Conservation (phyloP, 2,329 filamentous ascomycete species). For the Kalmusia sp. region DNA sequence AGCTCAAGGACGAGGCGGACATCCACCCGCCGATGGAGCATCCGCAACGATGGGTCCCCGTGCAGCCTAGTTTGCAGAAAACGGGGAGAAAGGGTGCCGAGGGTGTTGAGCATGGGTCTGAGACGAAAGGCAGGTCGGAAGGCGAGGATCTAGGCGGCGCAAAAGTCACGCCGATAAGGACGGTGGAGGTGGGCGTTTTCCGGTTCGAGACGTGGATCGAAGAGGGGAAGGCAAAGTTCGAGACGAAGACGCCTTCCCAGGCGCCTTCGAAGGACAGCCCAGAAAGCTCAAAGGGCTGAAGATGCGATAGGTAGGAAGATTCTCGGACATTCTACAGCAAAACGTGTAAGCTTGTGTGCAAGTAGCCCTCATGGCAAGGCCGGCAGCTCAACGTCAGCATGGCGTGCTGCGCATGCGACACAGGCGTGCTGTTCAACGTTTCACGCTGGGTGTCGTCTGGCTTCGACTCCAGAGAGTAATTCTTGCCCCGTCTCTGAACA, state of each 20-base stretch:
- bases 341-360: too few species aligned
- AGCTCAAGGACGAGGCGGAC: conserved; percentile 68
- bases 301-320: not conserved
- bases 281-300: not conserved
- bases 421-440: too few species aligned
- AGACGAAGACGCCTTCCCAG: not conserved
- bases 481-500: too few species aligned
- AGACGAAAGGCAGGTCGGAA: conserved; percentile 14
- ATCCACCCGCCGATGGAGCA: conserved; percentile 56
- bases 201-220: conserved; percentile 72
- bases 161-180: conserved; percentile 66
- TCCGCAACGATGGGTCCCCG: conserved; percentile 67
- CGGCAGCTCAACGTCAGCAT: too few species aligned
- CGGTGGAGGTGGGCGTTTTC: conserved; percentile 70
- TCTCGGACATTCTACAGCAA: too few species aligned
- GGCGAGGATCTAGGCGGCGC: conserved; percentile 57
- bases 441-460: too few species aligned
- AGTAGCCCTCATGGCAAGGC: too few species aligned
- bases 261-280: not conserved
- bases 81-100: conserved; percentile 31
- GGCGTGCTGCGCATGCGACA: too few species aligned
- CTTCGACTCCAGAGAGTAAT: too few species aligned
- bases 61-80: conserved; percentile 56
- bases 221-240: conserved; percentile 7
- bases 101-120: conserved; percentile 23